phyloP scores from a whole-genome alignment of 352 stramenopile species.

The Blastocystis sp. region DNA sequence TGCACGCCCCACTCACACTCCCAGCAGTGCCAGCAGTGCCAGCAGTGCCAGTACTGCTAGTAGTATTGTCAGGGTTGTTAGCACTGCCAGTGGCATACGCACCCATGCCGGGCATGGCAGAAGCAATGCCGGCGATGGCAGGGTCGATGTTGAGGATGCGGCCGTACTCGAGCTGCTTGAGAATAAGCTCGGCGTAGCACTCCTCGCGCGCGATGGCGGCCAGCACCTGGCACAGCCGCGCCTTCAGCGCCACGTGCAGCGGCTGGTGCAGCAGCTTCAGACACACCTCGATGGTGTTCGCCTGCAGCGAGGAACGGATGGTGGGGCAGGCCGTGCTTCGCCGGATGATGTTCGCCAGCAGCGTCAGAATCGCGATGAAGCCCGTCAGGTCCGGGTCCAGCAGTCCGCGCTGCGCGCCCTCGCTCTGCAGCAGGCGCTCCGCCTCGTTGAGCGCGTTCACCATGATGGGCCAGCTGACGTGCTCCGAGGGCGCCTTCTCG shows the following conservation, averaged over 20 bases:
- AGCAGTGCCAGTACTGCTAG: not conserved
- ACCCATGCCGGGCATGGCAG: too few species aligned
- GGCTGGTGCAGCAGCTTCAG: constrained; percentile 43
- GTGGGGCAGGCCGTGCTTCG: not conserved
- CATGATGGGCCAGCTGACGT: constrained; percentile 52
- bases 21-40: too few species aligned
- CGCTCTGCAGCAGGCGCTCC: not conserved
- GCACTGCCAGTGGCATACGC: too few species aligned
- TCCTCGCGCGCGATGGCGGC: not conserved
- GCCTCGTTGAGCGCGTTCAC: constrained; percentile 50
- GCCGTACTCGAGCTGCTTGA: constrained; percentile 43
- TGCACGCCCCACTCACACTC: too few species aligned
- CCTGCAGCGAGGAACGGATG: constrained; percentile 35
- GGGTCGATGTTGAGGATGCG: constrained; percentile 1
- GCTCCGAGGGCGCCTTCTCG: constrained; percentile 47
- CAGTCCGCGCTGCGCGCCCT: constrained; percentile 41
- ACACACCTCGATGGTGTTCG: constrained; percentile 43
- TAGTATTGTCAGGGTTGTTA: too few species aligned
- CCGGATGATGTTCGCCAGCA: constrained; percentile 12
- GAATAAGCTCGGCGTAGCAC: constrained; percentile 7
- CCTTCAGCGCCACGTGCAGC: constrained; percentile 48
- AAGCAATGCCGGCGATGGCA: too few species aligned
- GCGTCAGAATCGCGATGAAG: constrained; percentile 38
- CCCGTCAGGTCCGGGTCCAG: constrained; percentile 52
- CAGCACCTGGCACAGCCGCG: constrained; percentile 11